phyloP scores from a whole-genome alignment of 2,329 filamentous ascomycete genomes.

The Pseudovirgaria hyperparasitica region DNA sequence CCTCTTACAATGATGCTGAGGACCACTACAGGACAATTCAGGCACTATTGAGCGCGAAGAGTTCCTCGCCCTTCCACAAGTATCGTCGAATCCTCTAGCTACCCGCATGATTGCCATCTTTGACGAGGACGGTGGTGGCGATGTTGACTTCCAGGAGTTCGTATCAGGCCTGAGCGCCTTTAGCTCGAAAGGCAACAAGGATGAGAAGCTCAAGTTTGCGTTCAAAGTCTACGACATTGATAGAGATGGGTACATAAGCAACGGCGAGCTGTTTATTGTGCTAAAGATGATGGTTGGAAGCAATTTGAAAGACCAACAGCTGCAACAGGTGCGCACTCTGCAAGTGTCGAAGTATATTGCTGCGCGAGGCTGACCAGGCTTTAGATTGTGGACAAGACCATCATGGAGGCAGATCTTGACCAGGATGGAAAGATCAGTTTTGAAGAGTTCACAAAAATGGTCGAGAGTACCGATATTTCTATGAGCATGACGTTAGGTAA shows the following conservation, averaged over 20 bases:
- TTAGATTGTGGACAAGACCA: slow-evolving; percentile 98
- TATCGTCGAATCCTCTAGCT: slow-evolving; percentile 92
- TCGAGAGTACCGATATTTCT: slow-evolving; percentile 74
- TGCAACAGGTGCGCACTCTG: slow-evolving; percentile 54
- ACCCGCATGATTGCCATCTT: slow-evolving; percentile 99
- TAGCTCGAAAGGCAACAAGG: slow-evolving; percentile 96
- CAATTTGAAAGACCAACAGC: slow-evolving; percentile 96
- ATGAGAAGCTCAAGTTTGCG: slow-evolving; percentile 93
- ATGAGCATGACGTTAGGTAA: slow-evolving; percentile 56
- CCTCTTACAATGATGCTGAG: slow-evolving; percentile 1
- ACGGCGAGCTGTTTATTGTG: slow-evolving; percentile 97
- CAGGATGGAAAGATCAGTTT: slow-evolving; percentile 97
- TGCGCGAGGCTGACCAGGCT: slow-evolving; percentile 6
- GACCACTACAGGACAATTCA: slow-evolving; percentile 73
- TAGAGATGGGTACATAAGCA: slow-evolving; percentile 95
- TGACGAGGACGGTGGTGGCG: slow-evolving; percentile 93
- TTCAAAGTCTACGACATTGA: slow-evolving; percentile 99
- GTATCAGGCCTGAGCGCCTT: slow-evolving; percentile 91
- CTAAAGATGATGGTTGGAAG: slow-evolving; percentile 99
- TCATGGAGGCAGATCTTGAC: slow-evolving; percentile 97
- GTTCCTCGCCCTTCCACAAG: slow-evolving; percentile 92
- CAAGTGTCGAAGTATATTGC: not conserved
- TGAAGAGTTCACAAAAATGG: slow-evolving; percentile 98
- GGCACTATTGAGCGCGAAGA: slow-evolving; percentile 98
- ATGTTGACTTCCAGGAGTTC: slow-evolving; percentile 98